A percentile compares a stretch with the other conserved stretches of the same genome.
Conservation (phyloP, 768 basidiomycete genomes). For the Xerocomellus chrysenteron region DNA sequence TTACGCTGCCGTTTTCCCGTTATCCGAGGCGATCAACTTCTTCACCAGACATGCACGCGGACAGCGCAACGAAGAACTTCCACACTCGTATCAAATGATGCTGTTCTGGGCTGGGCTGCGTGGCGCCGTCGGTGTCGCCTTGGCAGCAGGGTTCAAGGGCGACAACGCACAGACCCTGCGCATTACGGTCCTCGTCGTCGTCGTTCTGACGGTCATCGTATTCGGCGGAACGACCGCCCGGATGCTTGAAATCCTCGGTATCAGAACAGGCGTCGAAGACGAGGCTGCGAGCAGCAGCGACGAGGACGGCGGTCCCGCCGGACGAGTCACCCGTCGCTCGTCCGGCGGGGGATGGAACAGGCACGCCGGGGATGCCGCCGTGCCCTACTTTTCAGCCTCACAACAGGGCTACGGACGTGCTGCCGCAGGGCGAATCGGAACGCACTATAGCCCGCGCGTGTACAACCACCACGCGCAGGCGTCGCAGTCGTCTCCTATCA, state of each 20-base stretch:
- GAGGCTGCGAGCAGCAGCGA: constrained; percentile 64
- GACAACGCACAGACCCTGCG: constrained; percentile 86
- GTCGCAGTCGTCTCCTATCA: constrained; percentile 14
- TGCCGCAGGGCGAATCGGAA: constrained; percentile 47
- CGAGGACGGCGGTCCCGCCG: constrained; percentile 42
- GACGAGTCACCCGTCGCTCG: constrained; percentile 31
- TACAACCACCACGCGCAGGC: constrained; percentile 64
- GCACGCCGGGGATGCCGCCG: constrained; percentile 44
- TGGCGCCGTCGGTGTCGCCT: constrained; percentile 96
- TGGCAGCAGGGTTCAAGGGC: constrained; percentile 96
- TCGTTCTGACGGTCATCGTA: constrained; percentile 89
- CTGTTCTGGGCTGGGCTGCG: constrained; percentile 97
- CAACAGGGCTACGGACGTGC: constrained; percentile 31
- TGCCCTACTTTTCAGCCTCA: constrained; percentile 34
- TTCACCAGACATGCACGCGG: constrained; percentile 83
- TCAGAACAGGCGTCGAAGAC: constrained; percentile 92
- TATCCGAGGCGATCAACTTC: constrained; percentile 93
- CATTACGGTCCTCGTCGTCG: constrained; percentile 93
- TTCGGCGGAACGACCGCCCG: constrained; percentile 97
- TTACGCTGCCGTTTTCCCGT: constrained; percentile 93
- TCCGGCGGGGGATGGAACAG: constrained; percentile 41
- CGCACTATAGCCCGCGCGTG: constrained; percentile 51
- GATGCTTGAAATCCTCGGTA: constrained; percentile 97
- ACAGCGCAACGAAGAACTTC: constrained; percentile 85
- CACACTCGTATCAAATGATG: constrained; percentile 99